These are phyloP conservation scores for Mediolabrus comicus DNA, from an alignment of 108 stramenopile species.

Conservation along the genomic window DNA sequence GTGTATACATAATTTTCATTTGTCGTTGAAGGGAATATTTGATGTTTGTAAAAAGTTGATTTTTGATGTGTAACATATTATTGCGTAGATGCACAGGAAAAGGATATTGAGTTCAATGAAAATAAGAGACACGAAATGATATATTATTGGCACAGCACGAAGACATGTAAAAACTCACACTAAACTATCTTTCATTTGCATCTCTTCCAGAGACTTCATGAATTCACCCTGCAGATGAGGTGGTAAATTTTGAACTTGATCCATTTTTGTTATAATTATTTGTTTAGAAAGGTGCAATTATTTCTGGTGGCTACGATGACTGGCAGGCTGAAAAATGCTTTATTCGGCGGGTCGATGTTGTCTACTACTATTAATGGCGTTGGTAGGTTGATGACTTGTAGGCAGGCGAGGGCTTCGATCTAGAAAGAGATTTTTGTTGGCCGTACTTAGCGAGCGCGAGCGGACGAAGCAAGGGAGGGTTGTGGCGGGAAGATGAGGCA, in stretches of 20 bases:
- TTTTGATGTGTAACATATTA: background rate
- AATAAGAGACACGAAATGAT: background rate
- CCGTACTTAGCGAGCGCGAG: no score
- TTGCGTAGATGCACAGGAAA: background rate
- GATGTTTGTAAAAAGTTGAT: background rate
- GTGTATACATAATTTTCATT: background rate
- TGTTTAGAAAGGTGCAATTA: background rate
- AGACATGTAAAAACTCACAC: slow-evolving; percentile 48
- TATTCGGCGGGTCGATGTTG: no score
- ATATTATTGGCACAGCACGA: background rate
- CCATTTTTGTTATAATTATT: slow-evolving; percentile 49
- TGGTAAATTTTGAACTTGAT: slow-evolving; percentile 72
- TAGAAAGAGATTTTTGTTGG: no score
- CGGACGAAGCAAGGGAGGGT: no score
- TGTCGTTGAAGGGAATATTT: background rate
- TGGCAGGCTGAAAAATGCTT: no score
- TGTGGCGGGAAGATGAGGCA: no score
- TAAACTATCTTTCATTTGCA: slow-evolving; percentile 89
- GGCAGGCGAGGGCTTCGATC: no score
- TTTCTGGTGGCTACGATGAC: no score
- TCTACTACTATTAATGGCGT: no score
- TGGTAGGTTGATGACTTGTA: no score
- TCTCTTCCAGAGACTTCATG: slow-evolving; percentile 82
- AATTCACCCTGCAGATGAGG: slow-evolving; percentile 84
- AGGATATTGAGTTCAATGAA: background rate